Evolutionary conservation across 2,329 filamentous ascomycete genomes (phyloP), one percentile per base, ranked within the genome.

Genomic region (Penicillium brevicompactum): DNA sequence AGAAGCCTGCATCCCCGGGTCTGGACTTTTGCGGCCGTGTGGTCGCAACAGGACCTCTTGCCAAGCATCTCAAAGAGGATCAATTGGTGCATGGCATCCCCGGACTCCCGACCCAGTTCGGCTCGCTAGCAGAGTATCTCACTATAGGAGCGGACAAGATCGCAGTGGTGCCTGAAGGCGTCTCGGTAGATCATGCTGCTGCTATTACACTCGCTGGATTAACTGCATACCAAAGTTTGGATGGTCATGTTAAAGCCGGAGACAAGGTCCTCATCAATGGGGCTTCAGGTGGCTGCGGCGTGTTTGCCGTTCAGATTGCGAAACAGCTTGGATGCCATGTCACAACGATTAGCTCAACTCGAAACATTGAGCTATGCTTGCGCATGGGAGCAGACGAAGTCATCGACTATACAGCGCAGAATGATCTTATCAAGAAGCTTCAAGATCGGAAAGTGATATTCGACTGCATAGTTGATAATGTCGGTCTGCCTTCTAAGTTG

Each of bases 251-350:
- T 45, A 73, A 75, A 21, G 57, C 70, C 4, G 84, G 84, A n/a
- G 78, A 82, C 49, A 81, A 78, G 61, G 76, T 89, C 7, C 84
- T 88, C 63, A 81, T 88, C 68, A 88, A 88, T 60, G 86, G 85
- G 11, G 85, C 85, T 0, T 84, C 80, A 5, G 87, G 87, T 9
- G 86, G 86, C 0, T 81, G 78, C 1, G 87, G 87, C 0, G 78
- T 80, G 0, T 87, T 80, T 54, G 81, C 78, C 0, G 83, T 89
- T 50, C 86, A 89, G 65, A 80, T 88, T 43, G 86, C 85, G 8
- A 88, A 87, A 67, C 74, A 75, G 0, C 64, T 84, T 3, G 85
- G 85, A 0, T 86, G 82, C 60, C 74, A 81, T 57, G 86, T 89
- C 31, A 83, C 81, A 2, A 77, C 78, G 2, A 80, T 79, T 4